These are phyloP conservation scores for Curvularia spicifera DNA, from an alignment of 2,329 filamentous ascomycete species.

Conservation along the genomic window DNA sequence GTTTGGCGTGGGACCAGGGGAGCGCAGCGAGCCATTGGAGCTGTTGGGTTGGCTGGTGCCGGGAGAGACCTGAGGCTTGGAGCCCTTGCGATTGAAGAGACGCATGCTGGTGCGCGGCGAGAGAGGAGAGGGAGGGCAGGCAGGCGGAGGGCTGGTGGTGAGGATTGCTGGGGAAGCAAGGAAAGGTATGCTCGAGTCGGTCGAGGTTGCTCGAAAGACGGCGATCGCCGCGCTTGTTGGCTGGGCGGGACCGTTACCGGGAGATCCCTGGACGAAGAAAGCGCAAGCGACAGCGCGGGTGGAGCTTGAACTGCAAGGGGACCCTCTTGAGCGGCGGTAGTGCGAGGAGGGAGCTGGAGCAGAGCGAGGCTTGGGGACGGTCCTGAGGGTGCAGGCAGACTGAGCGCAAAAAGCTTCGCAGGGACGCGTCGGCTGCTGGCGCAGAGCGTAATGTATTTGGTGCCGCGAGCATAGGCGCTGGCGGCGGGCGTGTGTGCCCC, in stretches of 20 bases:
- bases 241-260: conserved; percentile 30
- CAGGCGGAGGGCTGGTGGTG: conserved; percentile 14
- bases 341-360: not conserved
- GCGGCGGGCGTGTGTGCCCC: conserved; percentile 3
- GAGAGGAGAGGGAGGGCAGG: conserved; percentile 5
- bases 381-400: no score
- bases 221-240: conserved; percentile 31
- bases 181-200: conserved; percentile 11
- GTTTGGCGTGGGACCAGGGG: conserved; percentile 54
- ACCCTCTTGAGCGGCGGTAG: conserved; percentile 6
- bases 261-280: conserved; percentile 28
- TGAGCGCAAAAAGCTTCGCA: no score
- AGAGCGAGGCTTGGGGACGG: no score
- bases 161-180: conserved; percentile 13
- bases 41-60: conserved; percentile 49
- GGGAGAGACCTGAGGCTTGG: conserved; percentile 48
- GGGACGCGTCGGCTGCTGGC: no score
- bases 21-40: conserved; percentile 59
- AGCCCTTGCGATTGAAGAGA: conserved; percentile 60
- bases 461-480: conserved; percentile 11
- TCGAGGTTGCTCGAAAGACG: conserved; percentile 20
- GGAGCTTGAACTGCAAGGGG: conserved; percentile 19
- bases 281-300: not conserved
- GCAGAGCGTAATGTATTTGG: not conserved
- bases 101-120: conserved; percentile 52